Percentiles rank a stretch among this genome's conserved stretches.
phyloP scores from a whole-genome alignment of 257 asterid genomes.

The Lithospermum erythrorhizon region DNA sequence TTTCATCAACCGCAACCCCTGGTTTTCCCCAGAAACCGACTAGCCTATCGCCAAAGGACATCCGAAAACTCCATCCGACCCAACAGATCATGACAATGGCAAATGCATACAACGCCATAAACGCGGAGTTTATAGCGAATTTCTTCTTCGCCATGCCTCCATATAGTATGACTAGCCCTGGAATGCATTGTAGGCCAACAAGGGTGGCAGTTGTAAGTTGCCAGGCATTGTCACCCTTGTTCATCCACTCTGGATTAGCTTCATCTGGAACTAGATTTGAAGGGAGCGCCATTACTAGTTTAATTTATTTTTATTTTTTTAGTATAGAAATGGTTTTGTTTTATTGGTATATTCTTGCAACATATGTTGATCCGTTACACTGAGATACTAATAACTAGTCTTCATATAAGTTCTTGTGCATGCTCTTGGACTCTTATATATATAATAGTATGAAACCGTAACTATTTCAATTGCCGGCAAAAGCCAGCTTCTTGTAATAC shows the following conservation, averaged over 20 bases:
- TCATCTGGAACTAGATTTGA: slow-evolving; percentile 26
- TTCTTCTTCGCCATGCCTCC: slow-evolving; percentile 41
- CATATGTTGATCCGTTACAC: background rate
- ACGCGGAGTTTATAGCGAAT: slow-evolving; percentile 45
- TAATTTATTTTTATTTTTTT: too few species aligned
- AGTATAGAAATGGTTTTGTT: too few species aligned
- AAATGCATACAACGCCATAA: slow-evolving; percentile 49
- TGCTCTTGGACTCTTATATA: background rate
- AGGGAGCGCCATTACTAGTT: slow-evolving; percentile 14
- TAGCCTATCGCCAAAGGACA: slow-evolving; percentile 34
- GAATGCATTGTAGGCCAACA: slow-evolving; percentile 46
- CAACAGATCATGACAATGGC: slow-evolving; percentile 41
- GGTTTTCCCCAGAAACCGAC: slow-evolving; percentile 34
- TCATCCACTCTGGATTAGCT: slow-evolving; percentile 42
- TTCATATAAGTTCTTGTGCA: background rate
- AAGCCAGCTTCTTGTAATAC: background rate
- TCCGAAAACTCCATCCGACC: slow-evolving; percentile 46
- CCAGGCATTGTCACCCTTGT: slow-evolving; percentile 62
- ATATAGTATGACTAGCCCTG: slow-evolving; percentile 42
- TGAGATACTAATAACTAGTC: background rate
- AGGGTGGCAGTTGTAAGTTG: slow-evolving; percentile 49
- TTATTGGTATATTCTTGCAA: background rate
- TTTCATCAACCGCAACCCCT: slow-evolving; percentile 23
- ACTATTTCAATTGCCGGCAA: background rate
- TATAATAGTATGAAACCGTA: background rate